Conservation (phyloP, 306 rosid species). For the Prunus campanulata region DNA sequence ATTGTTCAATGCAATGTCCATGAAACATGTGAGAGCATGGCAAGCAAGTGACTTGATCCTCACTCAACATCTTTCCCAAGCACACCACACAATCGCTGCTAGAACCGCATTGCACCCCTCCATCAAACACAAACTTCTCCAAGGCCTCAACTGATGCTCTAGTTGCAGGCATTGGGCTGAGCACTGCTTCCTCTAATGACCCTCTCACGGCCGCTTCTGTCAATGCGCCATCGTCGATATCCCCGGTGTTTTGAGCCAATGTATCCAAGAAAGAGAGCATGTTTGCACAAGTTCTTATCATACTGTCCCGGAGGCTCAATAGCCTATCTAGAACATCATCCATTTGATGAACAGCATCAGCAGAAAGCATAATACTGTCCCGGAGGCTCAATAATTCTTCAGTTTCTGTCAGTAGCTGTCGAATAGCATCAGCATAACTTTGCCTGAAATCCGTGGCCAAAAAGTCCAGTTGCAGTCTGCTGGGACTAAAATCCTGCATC, state of each 20-base stretch:
- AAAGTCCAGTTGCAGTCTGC: no score
- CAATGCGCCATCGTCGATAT: not conserved
- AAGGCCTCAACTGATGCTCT: not conserved
- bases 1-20: not conserved
- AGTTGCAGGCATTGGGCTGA: not conserved
- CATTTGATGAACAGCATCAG: not conserved
- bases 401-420: no score
- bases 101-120: no score
- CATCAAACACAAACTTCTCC: not conserved
- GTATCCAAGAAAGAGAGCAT: not conserved
- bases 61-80: not conserved
- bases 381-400: not conserved
- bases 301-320: not conserved
- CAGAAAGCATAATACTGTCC: not conserved
- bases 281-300: not conserved
- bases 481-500: no score
- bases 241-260: no score
- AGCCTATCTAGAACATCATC: not conserved
- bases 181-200: not conserved
- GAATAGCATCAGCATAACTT: no score
- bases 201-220: not conserved
- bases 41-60: not conserved
- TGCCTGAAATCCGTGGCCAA: no score
- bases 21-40: slow-evolving; percentile 19
- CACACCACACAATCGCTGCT: not conserved